These are phyloP conservation scores for Aspergillus novoparasiticus DNA, from an alignment of 2,329 filamentous ascomycete species.

Conservation along the genomic window DNA sequence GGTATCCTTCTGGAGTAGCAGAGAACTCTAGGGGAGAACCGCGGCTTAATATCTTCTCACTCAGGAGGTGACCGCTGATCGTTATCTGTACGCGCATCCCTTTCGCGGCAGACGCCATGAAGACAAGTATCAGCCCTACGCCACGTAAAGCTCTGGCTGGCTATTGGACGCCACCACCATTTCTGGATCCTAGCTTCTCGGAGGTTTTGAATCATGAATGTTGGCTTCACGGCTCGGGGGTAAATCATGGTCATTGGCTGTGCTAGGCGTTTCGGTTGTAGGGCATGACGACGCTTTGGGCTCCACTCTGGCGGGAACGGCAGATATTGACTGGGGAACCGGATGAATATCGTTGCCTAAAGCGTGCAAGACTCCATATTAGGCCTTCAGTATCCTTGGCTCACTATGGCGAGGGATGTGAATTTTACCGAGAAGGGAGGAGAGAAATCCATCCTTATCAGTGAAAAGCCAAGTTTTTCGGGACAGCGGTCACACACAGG, in stretches of 20 bases:
- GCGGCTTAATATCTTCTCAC: not conserved
- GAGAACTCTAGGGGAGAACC: not conserved
- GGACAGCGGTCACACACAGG: not conserved
- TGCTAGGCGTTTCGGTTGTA: not conserved
- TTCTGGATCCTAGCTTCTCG: not conserved
- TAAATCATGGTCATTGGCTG: not conserved
- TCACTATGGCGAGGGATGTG: not conserved
- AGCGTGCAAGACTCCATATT: not conserved
- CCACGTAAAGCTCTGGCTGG: not conserved
- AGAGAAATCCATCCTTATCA: not conserved
- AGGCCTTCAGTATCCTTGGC: not conserved
- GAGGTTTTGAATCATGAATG: not conserved
- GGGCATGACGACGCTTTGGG: not conserved
- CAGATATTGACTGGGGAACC: conserved; percentile 1
- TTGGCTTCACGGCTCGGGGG: not conserved
- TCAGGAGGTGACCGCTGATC: not conserved
- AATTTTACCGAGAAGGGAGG: not conserved
- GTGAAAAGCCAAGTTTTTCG: not conserved
- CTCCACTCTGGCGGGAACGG: not conserved
- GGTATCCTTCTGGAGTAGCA: not conserved
- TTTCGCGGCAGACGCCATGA: not conserved
- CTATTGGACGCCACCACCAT: not conserved
- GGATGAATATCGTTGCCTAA: not conserved
- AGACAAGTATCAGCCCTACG: not conserved
- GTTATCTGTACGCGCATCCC: not conserved